These are phyloP conservation scores for Neoboletus brunneissimus DNA, from an alignment of 768 basidiomycete species.

Conservation along the genomic window DNA sequence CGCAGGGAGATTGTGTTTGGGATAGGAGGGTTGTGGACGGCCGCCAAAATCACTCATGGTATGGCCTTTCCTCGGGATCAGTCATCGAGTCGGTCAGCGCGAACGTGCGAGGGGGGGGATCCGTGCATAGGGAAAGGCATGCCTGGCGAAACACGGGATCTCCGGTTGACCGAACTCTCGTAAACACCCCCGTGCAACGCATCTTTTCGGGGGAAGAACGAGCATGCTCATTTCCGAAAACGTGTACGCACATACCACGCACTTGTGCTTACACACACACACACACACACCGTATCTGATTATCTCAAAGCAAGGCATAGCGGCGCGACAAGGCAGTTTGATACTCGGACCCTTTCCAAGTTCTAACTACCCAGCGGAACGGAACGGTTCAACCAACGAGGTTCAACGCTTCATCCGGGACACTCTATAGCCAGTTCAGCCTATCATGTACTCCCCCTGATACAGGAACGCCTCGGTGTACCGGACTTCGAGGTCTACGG, in stretches of 20 bases:
- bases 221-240: slow-evolving; percentile 21
- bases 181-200: slow-evolving; percentile 7
- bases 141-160: slow-evolving; percentile 6
- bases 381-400: slow-evolving; percentile 12
- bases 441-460: slow-evolving; percentile 5
- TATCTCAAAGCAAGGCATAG: slow-evolving; percentile 14
- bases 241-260: background rate
- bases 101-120: slow-evolving; percentile 1
- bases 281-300: background rate
- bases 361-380: slow-evolving; percentile 5
- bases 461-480: slow-evolving; percentile 30
- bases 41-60: background rate
- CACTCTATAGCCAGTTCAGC: slow-evolving; percentile 27
- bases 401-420: slow-evolving; percentile 12
- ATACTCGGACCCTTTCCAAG: slow-evolving; percentile 1
- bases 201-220: slow-evolving; percentile 5
- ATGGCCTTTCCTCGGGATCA: background rate
- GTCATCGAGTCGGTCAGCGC: background rate
- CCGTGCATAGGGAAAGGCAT: slow-evolving; percentile 3
- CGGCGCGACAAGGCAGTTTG: slow-evolving; percentile 9
- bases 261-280: background rate
- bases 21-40: background rate
- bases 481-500: slow-evolving; percentile 26
- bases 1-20: background rate
- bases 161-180: slow-evolving; percentile 9